Conservation (phyloP, 306 rosid species). For the Lotus japonicus region DNA sequence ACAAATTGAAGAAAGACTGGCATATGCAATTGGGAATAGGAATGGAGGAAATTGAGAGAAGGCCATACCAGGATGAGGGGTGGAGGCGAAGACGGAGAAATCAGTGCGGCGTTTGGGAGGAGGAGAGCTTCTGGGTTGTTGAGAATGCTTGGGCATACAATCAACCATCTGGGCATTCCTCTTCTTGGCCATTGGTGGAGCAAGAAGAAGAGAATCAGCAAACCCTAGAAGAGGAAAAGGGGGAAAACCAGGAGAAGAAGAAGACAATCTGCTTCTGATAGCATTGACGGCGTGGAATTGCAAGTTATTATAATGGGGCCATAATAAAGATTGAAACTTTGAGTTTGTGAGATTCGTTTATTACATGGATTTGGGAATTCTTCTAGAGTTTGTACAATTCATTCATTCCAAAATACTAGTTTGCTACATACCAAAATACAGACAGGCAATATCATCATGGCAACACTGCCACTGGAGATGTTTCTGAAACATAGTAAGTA, state of each 20-base stretch:
- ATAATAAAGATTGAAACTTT: neutral
- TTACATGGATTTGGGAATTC: too few relatives aligned
- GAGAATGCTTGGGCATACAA: slow-evolving; percentile 39
- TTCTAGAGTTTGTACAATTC: too few relatives aligned
- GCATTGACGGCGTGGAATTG: slow-evolving; percentile 17
- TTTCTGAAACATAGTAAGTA: too few relatives aligned
- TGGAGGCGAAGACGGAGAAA: slow-evolving; percentile 27
- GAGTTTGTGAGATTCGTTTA: too few relatives aligned
- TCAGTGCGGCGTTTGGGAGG: slow-evolving; percentile 59
- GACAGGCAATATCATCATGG: too few relatives aligned
- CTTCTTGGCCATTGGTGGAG: slow-evolving; percentile 47
- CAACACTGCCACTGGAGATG: too few relatives aligned
- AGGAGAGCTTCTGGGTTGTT: slow-evolving; percentile 61
- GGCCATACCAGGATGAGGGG: slow-evolving; percentile 6
- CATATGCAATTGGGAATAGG: neutral
- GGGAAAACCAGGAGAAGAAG: neutral
- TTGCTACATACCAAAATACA: too few relatives aligned
- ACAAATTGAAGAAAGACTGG: neutral
- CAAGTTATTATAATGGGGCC: neutral
- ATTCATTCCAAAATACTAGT: too few relatives aligned
- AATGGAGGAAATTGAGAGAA: neutral
- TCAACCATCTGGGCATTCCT: slow-evolving; percentile 20
- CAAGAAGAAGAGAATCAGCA: neutral
- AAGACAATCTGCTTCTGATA: too few relatives aligned
- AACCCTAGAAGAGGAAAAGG: slow-evolving; percentile 15